Base-by-base conservation (phyloP, 2,329 filamentous ascomycete genomes). In the Colletotrichum tamarilloi region DNA sequence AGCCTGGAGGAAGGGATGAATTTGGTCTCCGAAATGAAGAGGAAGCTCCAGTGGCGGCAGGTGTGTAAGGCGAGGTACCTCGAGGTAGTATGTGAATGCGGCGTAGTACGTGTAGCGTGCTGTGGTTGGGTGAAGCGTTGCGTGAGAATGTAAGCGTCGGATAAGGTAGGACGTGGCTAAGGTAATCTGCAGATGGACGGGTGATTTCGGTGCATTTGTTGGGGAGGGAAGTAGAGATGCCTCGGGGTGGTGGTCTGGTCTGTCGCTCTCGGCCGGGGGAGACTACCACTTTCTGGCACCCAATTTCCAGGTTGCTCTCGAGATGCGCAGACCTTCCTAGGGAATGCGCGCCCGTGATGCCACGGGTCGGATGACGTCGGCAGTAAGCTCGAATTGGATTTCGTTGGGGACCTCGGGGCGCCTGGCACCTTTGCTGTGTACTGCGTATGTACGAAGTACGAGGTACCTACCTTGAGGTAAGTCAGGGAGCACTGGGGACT, bases 311-410 rank as follows among this genome's bases (percentile, higher is more conserved):
- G 38, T 42, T 42, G 14, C 38, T 42, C 38, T 16, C 32, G 14
- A 57, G 52, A 55, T 59, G 53, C 46, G 35, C 60, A 28, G 30
- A 32, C 70, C 67, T 73, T 67, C 67, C 66, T 65, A 19, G 67
- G 71, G 70, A 71, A 73, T 73, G 32, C 19, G 24, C 32, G 67
- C 71, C 67, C 56, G 67, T 66, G 67, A 73, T 73, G 60, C 67
- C 49, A 71, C 70, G 35, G 66, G 67, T 73, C 67, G 71, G 62
- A 73, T 73, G 71, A 73, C 71, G 71, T 73, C 71, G 71, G 71
- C 55, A 66, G 46, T 62, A 52, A 52, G 55, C 67, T 65, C 55
- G 67, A 62, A 62, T 58, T 62, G 67, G 71, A 71, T 73, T 73
- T 66, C 62, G 71, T 71, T 73, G 71, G 71, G 71, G 70, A 49